These are phyloP conservation scores for Mallotus japonicus DNA, from an alignment of 441 rosid species.

Conservation along the genomic window DNA sequence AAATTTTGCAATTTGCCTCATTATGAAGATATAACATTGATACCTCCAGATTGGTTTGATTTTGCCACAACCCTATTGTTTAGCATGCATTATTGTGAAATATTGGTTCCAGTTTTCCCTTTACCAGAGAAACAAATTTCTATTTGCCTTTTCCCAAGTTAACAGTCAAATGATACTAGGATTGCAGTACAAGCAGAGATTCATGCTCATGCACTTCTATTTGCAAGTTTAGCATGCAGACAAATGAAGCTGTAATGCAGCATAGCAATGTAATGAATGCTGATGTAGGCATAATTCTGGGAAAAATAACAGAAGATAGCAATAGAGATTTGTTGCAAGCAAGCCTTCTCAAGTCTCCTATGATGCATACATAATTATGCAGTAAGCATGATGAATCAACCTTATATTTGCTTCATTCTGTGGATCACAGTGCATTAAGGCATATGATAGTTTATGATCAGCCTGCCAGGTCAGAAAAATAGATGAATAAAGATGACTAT, in stretches of 20 bases:
- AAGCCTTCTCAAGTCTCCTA: conserved; percentile 12
- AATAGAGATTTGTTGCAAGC: conserved; percentile 1
- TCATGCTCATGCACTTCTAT: too few relatives aligned
- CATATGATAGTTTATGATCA: conserved; percentile 87
- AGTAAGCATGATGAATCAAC: conserved; percentile 39
- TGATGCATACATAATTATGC: conserved; percentile 21
- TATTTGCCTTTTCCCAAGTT: too few relatives aligned
- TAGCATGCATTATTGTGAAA: too few relatives aligned
- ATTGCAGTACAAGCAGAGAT: too few relatives aligned
- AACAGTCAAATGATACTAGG: too few relatives aligned
- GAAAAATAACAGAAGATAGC: not conserved
- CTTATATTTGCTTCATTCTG: conserved; percentile 70
- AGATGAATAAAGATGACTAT: conserved; percentile 3
- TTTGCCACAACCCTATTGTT: too few relatives aligned
- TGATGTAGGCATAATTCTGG: not conserved
- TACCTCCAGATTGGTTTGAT: too few relatives aligned
- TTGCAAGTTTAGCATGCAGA: too few relatives aligned
- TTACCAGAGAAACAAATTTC: too few relatives aligned
- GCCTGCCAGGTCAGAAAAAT: conserved; percentile 54
- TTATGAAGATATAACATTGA: too few relatives aligned
- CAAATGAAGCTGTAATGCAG: not conserved
- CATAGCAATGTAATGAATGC: not conserved
- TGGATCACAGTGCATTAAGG: conserved; percentile 74
- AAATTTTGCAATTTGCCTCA: not conserved
- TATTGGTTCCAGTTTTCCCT: too few relatives aligned